Evolutionary conservation across 2,329 filamentous ascomycete genomes (phyloP).

Genomic region (Cladophialophora carrionii): DNA sequence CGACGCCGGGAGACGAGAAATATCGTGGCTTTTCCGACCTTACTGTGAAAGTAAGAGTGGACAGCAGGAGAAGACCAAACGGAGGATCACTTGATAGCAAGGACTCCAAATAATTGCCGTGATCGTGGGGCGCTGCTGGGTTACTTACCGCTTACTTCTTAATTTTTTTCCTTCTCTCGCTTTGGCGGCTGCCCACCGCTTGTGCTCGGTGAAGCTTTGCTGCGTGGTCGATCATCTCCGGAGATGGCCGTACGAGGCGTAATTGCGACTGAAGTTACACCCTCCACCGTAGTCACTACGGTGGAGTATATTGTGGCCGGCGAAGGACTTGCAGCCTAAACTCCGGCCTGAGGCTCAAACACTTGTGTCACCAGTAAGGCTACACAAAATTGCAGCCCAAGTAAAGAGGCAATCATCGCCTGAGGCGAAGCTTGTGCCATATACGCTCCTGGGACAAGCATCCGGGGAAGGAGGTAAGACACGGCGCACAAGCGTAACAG

Average conservation of each 20-base stretch:
- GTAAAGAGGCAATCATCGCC: neutral
- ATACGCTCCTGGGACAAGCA: constrained; percentile 9
- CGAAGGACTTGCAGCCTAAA: neutral
- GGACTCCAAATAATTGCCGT: neutral
- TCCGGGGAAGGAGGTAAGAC: constrained; percentile 9
- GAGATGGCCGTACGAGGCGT: neutral
- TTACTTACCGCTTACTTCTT: neutral
- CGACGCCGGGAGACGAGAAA: neutral
- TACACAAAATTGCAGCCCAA: neutral
- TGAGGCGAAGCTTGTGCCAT: neutral
- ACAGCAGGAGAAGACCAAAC: neutral
- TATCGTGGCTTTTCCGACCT: neutral
- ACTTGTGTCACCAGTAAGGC: neutral
- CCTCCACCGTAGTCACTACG: neutral
- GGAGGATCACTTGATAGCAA: neutral
- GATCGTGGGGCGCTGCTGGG: neutral
- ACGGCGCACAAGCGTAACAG: constrained; percentile 4
- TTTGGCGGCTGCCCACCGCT: neutral
- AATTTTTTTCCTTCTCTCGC: neutral
- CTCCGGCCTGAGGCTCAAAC: constrained; percentile 1
- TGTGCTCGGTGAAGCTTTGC: neutral
- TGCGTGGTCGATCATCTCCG: constrained; percentile 6
- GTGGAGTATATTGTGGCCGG: neutral
- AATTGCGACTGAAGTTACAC: neutral
- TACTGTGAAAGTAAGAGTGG: neutral